A percentile compares a stretch with the other conserved stretches of the same genome.
These are phyloP conservation scores for Triticum dicoccoides DNA, from an alignment of 176 grass and related monocot species.

Conservation along the genomic window DNA sequence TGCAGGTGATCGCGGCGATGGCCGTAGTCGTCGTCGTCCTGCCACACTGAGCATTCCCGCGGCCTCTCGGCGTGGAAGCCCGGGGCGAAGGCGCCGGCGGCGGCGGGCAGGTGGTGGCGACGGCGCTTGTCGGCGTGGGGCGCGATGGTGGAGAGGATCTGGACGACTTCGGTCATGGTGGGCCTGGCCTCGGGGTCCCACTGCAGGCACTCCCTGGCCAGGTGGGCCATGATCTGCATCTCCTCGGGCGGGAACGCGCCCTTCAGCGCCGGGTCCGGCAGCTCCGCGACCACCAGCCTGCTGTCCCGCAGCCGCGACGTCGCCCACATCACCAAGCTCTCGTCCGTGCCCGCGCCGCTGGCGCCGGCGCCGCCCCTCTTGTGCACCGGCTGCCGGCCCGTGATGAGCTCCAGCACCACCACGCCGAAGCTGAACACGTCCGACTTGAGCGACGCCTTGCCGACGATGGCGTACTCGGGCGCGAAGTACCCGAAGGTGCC, in stretches of 20 bases:
- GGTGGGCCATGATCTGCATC: conserved; percentile 95
- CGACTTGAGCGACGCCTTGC: conserved; percentile 91
- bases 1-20: neutral
- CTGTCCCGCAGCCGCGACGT: conserved; percentile 64
- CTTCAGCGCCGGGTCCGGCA: conserved; percentile 71
- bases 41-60: conserved; percentile 32
- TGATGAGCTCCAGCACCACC: conserved; percentile 90
- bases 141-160: conserved; percentile 84
- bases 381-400: conserved; percentile 74
- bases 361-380: conserved; percentile 29
- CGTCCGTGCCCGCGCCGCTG: conserved; percentile 43
- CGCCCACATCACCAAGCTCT: conserved; percentile 89
- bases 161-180: conserved; percentile 90
- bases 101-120: conserved; percentile 37
- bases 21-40: neutral
- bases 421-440: conserved; percentile 99
- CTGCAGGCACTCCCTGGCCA: conserved; percentile 89
- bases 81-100: neutral
- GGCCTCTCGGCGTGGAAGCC: neutral
- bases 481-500: conserved; percentile 98
- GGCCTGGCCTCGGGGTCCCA: conserved; percentile 94
- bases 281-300: conserved; percentile 71
- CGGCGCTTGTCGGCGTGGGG: conserved; percentile 36
- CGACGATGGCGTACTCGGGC: conserved; percentile 93
- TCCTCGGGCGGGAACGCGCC: conserved; percentile 78